A percentile compares a stretch with the other conserved stretches of the same genome.
Evolutionary conservation across 257 asterid species (phyloP).

Genomic region (Solanum sitiens): DNA sequence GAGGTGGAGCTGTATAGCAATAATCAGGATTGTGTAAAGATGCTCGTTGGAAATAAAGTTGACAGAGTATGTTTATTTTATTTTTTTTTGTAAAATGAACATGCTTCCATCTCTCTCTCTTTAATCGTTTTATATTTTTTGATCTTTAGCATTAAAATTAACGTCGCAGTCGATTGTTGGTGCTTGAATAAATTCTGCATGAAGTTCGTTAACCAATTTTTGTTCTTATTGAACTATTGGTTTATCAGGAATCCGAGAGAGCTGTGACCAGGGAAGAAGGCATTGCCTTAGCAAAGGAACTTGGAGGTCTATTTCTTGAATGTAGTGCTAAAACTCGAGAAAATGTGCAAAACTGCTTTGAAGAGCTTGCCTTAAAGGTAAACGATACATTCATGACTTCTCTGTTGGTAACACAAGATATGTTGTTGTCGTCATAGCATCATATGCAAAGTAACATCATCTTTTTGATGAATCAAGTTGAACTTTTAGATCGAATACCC

Average conservation of each 20-base stretch:
- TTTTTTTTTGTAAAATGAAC: neutral
- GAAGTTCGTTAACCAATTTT: neutral
- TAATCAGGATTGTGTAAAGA: constrained; percentile 71
- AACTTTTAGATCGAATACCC: neutral
- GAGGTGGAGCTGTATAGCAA: constrained; percentile 80
- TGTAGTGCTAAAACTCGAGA: constrained; percentile 90
- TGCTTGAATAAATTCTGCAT: neutral
- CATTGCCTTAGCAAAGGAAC: constrained; percentile 53
- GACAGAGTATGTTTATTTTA: constrained; percentile 47
- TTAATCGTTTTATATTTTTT: neutral
- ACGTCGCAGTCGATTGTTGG: neutral
- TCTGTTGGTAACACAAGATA: neutral
- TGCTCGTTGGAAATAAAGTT: constrained; percentile 92
- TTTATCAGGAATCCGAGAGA: constrained; percentile 67
- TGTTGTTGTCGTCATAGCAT: neutral
- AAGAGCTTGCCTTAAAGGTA: constrained; percentile 76
- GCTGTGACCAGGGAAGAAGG: constrained; percentile 85
- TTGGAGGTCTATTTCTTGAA: constrained; percentile 73
- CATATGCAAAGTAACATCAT: neutral
- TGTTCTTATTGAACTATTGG: neutral
- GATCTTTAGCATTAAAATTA: neutral
- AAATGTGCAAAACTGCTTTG: constrained; percentile 77
- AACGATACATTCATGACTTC: neutral
- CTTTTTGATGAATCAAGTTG: neutral
- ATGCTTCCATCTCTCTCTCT: neutral